These are phyloP conservation scores for Fragaria iinumae DNA, from an alignment of 306 rosid genomes.

Conservation along the genomic window DNA sequence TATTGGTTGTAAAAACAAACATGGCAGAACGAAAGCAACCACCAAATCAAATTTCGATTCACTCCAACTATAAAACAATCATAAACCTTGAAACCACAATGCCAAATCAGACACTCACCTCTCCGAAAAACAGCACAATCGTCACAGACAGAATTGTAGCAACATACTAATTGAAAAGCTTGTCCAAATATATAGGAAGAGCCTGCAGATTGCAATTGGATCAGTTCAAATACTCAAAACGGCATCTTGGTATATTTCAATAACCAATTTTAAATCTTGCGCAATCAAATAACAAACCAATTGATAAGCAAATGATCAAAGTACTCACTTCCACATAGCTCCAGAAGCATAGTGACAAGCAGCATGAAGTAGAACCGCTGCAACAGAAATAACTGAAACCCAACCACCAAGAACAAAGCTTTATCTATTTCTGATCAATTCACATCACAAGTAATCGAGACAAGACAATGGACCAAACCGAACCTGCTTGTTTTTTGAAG, in stretches of 20 bases:
- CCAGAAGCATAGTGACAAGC: slow-evolving; percentile 80
- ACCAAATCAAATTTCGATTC: slow-evolving; percentile 1
- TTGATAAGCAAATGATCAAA: background rate
- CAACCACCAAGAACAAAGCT: background rate
- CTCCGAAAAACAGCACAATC: slow-evolving; percentile 76
- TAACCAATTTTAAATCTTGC: background rate
- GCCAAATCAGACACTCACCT: slow-evolving; percentile 42
- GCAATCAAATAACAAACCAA: background rate
- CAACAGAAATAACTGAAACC: background rate
- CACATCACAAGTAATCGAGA: background rate
- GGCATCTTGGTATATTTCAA: background rate
- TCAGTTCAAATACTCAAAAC: background rate
- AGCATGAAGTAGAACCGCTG: slow-evolving; percentile 86
- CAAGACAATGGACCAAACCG: background rate
- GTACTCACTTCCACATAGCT: slow-evolving; percentile 68
- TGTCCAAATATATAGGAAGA: slow-evolving; percentile 84
- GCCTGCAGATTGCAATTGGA: slow-evolving; percentile 58
- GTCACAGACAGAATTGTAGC: slow-evolving; percentile 86
- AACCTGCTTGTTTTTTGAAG: slow-evolving; percentile 94
- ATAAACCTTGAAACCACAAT: slow-evolving; percentile 16
- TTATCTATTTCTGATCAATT: background rate
- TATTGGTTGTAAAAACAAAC: slow-evolving; percentile 87
- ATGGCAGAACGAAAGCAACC: slow-evolving; percentile 36
- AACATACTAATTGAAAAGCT: slow-evolving; percentile 75
- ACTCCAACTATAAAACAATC: slow-evolving; percentile 4